These are phyloP conservation scores for Bullera alba DNA, from an alignment of 768 basidiomycete genomes.

Conservation along the genomic window DNA sequence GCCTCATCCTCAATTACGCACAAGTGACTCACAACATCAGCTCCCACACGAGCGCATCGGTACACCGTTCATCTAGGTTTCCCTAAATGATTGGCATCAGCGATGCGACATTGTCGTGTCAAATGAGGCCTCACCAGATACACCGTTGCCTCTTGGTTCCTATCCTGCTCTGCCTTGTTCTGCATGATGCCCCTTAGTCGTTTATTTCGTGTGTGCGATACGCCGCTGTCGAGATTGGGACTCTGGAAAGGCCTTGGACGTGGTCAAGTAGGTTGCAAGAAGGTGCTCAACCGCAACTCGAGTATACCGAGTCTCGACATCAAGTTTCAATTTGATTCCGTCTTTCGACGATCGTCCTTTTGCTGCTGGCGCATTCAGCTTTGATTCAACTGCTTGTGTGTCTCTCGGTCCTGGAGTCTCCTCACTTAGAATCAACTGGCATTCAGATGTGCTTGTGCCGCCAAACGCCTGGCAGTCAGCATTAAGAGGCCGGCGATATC, in stretches of 20 bases:
- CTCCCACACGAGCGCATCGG: constrained; percentile 94
- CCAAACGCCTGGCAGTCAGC: no score
- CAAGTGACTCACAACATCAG: constrained; percentile 62
- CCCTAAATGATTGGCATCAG: constrained; percentile 58
- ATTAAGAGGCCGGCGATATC: no score
- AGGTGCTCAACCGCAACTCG: not conserved
- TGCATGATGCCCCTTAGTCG: constrained; percentile 11
- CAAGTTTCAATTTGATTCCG: not conserved
- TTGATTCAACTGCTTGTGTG: no score
- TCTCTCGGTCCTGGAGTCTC: no score
- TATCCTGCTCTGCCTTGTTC: constrained; percentile 56
- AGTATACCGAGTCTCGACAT: not conserved
- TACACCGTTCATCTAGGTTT: constrained; percentile 89
- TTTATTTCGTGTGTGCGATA: not conserved
- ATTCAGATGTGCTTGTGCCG: no score
- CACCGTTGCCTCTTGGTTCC: constrained; percentile 85
- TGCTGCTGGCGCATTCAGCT: no score
- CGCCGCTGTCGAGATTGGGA: no score
- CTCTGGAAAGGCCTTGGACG: no score
- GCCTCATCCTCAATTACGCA: not conserved
- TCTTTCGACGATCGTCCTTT: not conserved
- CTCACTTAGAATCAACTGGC: no score
- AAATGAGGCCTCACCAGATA: constrained; percentile 56
- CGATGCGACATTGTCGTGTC: not conserved
- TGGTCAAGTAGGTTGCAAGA: no score